Conservation (phyloP, 1,284 basidiomycete genomes). For the Retiboletus flavoniger region DNA sequence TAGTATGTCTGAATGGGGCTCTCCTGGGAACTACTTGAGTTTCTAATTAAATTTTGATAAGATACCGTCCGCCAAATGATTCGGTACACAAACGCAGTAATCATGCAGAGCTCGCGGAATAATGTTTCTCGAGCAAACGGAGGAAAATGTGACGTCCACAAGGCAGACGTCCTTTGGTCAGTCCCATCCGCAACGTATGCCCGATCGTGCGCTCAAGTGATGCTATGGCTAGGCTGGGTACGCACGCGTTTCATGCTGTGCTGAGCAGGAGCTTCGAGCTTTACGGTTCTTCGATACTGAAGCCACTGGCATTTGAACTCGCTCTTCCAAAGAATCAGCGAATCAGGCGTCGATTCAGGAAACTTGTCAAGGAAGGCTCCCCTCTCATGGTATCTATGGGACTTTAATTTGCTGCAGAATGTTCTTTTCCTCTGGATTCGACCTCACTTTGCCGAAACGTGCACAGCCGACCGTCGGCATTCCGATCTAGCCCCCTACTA, state of each 20-base stretch:
- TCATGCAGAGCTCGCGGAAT: slow-evolving; percentile 49
- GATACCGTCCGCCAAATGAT: slow-evolving; percentile 62
- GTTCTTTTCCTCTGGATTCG: not conserved
- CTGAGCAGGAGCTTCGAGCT: slow-evolving; percentile 54
- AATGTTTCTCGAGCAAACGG: slow-evolving; percentile 41
- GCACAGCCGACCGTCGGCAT: not conserved
- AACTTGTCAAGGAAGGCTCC: slow-evolving; percentile 50
- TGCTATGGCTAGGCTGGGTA: slow-evolving; percentile 65
- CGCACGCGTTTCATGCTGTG: slow-evolving; percentile 70
- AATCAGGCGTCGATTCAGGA: slow-evolving; percentile 44
- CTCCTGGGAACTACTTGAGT: slow-evolving; percentile 3
- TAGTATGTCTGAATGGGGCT: slow-evolving; percentile 40
- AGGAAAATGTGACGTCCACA: slow-evolving; percentile 45
- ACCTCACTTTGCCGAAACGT: not conserved
- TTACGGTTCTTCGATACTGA: slow-evolving; percentile 49
- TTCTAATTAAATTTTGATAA: slow-evolving; percentile 27
- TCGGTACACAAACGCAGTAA: slow-evolving; percentile 51
- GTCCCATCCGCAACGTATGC: slow-evolving; percentile 19
- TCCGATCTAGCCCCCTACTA: not conserved
- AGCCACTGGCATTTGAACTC: slow-evolving; percentile 51
- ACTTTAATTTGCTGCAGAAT: slow-evolving; percentile 9
- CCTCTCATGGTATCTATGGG: slow-evolving; percentile 28
- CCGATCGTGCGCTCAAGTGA: slow-evolving; percentile 5
- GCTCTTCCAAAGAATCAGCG: slow-evolving; percentile 43
- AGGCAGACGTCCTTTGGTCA: slow-evolving; percentile 63